Base-by-base conservation (phyloP, 2,329 filamentous ascomycete genomes). In the Acrodontium crateriforme region DNA sequence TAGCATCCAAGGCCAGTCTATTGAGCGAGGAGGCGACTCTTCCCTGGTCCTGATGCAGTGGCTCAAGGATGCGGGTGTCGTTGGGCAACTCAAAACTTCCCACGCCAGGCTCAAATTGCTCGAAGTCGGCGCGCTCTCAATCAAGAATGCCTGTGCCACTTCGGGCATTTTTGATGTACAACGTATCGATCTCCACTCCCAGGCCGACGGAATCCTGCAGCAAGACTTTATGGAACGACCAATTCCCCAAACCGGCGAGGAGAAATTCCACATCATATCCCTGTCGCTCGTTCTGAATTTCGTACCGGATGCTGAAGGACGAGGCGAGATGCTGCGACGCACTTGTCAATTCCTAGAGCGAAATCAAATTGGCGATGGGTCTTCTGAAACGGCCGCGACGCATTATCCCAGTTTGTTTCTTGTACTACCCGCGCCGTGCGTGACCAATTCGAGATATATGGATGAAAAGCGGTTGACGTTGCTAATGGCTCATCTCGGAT, bases 211-310 rank as follows among this genome's bases (percentile, higher is more conserved):
- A 1, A 98, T 98, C 40, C 50, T 74, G 32, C 74, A 91, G 53
- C 83, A 94, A 50, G 83, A 98, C 53, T 95, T 98, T 47, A 93
- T 98, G 85, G 60, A 82, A 41, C 68, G 84, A 15, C 80, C 84
- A 1, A 54, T 87, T 3, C 87, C 87, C 0, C 50, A 49, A 2
- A 16, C 23, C 4, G 52, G 40, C 6, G 67, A 5, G 53, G 74
- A 84, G 21, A 62, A 62, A 13, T 95, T 95, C 50, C 82, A 98
- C 50, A 71, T 95, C 28, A 77, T 98, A 45, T 93, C 84, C 27
- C 63, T 98, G 14, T 93, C 84, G 6, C 61, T 98, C 29, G 89
- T 98, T 4, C 64, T 98, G 37, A 98, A 98, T 54, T 98, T 84
- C 48, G 85, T 95, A 3, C 81, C 87, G 0, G 75, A 85, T 41